Percentiles rank a stretch among this genome's conserved stretches.
These are phyloP conservation scores for Besnoitia besnoiti DNA, from an alignment of 169 alveolate species.

Conservation along the genomic window DNA sequence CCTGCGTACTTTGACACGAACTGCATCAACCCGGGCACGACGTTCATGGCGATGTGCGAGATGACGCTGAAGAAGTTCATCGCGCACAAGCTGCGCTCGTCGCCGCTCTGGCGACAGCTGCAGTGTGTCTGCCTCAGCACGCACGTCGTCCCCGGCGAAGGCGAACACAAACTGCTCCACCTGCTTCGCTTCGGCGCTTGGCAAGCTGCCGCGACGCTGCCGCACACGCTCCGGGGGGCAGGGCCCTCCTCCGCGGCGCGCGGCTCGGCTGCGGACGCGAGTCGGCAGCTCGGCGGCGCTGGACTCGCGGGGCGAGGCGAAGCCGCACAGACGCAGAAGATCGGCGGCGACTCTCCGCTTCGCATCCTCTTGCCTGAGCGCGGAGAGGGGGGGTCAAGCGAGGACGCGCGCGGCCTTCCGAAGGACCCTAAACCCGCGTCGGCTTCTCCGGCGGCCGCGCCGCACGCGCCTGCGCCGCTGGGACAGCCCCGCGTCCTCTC, in stretches of 20 bases:
- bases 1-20: slow-evolving; percentile 91
- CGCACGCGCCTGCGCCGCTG: not conserved
- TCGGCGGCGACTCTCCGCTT: not conserved
- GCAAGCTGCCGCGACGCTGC: not conserved
- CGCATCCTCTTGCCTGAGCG: not conserved
- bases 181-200: slow-evolving; percentile 67
- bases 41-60: slow-evolving; percentile 92
- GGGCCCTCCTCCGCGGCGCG: not conserved
- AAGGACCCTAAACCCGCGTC: not conserved
- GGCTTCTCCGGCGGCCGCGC: not conserved
- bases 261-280: not conserved
- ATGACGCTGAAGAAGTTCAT: slow-evolving; percentile 51
- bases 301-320: not conserved
- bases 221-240: not conserved
- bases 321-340: not conserved
- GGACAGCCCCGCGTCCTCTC: too few species aligned
- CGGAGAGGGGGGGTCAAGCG: not conserved
- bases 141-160: slow-evolving; percentile 97
- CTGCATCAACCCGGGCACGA: slow-evolving; percentile 99
- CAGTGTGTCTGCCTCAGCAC: slow-evolving; percentile 42
- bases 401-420: not conserved
- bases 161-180: slow-evolving; percentile 97
- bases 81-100: slow-evolving; percentile 21
- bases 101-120: slow-evolving; percentile 48
- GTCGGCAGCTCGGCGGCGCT: not conserved